phyloP scores from a whole-genome alignment of 495 filamentous ascomycete genomes.

The Penicillium taxi region DNA sequence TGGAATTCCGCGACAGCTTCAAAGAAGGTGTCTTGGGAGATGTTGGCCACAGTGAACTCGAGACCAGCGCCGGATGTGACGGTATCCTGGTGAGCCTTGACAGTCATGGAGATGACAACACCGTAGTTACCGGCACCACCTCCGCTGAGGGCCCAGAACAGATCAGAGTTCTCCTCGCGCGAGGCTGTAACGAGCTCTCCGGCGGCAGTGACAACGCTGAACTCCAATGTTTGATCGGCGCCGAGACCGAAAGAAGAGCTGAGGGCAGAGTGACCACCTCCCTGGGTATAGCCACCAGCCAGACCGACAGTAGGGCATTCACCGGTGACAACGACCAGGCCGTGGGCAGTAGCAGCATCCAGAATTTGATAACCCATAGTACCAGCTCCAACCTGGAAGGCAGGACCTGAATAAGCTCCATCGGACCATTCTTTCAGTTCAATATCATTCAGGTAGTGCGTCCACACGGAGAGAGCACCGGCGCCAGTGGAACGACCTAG shows the following conservation, averaged over 20 bases:
- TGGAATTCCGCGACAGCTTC: constrained; percentile 39
- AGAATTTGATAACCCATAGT: constrained; percentile 45
- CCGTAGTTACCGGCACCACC: constrained; percentile 60
- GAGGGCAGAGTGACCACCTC: constrained; percentile 56
- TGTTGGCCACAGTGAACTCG: constrained; percentile 18
- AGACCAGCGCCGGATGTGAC: constrained; percentile 23
- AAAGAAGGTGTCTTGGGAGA: constrained; percentile 36
- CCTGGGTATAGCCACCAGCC: constrained; percentile 53
- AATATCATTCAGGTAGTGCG: constrained; percentile 46
- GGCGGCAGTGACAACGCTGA: constrained; percentile 51
- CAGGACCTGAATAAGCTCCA: constrained; percentile 39
- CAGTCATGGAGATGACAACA: constrained; percentile 49
- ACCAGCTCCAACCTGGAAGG: constrained; percentile 50
- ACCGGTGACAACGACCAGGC: constrained; percentile 27
- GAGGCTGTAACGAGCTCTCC: constrained; percentile 49
- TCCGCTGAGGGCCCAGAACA: constrained; percentile 64
- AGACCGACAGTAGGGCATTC: constrained; percentile 36
- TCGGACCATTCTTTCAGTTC: constrained; percentile 33
- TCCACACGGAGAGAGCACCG: constrained; percentile 51
- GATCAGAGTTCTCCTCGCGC: constrained; percentile 45
- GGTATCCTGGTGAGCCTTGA: constrained; percentile 37
- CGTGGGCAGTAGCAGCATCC: constrained; percentile 29
- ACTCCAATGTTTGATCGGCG: constrained; percentile 56
- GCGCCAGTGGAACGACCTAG: constrained; percentile 51
- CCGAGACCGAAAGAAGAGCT: constrained; percentile 48